Evolutionary conservation across 805 yeast genomes (phyloP), one percentile per base, ranked within the genome.

Genomic region (Lachancea mirantina): DNA sequence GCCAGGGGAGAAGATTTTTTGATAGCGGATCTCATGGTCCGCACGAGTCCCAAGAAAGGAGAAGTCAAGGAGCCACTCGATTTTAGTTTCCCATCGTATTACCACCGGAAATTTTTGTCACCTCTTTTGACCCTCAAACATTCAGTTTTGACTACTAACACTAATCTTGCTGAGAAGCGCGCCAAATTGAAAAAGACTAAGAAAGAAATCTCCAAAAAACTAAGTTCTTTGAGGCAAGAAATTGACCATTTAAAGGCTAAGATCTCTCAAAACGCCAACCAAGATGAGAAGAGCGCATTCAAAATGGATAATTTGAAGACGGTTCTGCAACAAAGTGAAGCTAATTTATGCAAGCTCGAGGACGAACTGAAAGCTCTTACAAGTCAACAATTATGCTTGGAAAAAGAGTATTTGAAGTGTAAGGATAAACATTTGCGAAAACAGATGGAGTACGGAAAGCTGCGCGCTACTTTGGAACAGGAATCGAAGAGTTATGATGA

Each of bases 81-180:
- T 40, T 47, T 46, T 26, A 49, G 55, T 28, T 56, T 52, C 37
- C 58, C 60, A 7, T 54, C 59, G 4, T 56, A 53, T 17, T 51
- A 57, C 28, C 61, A 52, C 30, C 52, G 59, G 33, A 52, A 67
- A 16, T 65, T 70, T 22, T 50, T 65, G 16, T 67, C 83, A 1
- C 85, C 88, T 1, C 58, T 78, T 27, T 65, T 74, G 1, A 79
- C 87, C 1, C 57, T 79, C 23, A 74, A 78, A 43, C 78, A 75
- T 44, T 74, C 82, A 14, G 70, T 78, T 21, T 65, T 74, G 20
- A 76, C 84, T 0, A 76, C 84, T 0, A 73, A 74, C 41, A 71
- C 72, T 15, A 72, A 73, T 23, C 61, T 78, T 26, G 65, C 68
- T 5, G 72, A 75, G 30, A 84, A 76, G 42, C 70, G 72, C 45